Base-by-base conservation (phyloP, 768 basidiomycete species). In the Hortiboletus flavorubellus region DNA sequence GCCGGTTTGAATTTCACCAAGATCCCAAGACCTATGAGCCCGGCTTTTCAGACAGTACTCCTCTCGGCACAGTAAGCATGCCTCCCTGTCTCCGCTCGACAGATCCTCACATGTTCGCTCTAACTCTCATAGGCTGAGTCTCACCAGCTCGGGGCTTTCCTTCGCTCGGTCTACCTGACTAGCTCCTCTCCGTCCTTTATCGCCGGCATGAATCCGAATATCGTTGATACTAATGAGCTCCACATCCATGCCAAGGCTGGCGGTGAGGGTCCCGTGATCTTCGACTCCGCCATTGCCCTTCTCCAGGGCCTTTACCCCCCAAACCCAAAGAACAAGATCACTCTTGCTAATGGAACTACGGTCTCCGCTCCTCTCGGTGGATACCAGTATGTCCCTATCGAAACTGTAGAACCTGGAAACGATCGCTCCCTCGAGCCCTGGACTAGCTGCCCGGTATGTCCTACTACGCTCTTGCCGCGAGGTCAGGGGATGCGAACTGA, bases 271-370 rank as follows among this genome's bases (percentile, higher is more conserved):
- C 77, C 83, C n/a, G 85, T 89, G 49, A 90, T 93, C 61, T 89
- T 91, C 71, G 91, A 93, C 77, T 88, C 87, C 7, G 86, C 90
- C 33, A 86, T 88, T 50, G 91, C 92, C 31, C 76, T 92, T 50
- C 80, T 92, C 40, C 93, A 94, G 72, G 91, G 91, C 41, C 77
- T 93, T 46, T 92, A 86, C 80, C 91, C 91, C 23, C 90, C 91
- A n/a, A 87, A 80, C 66, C 72, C 76, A 10, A 76, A 80, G 37
- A 88, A 89, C 73, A 84, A 80, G 65, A 87, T 88, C 61, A 77
- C 76, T 7, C 84, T 95, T 15, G 92, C 92, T 3, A 91, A 95
- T 59, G 89, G 84, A 53, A 83, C 84, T 14, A 81, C 76, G 26
- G 75, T 94, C 59, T 70, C 81, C 21, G 83, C 88, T 2, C 91